Evolutionary conservation across 768 basidiomycete genomes (phyloP).

Genomic region (Tephrocybe sp.): DNA sequence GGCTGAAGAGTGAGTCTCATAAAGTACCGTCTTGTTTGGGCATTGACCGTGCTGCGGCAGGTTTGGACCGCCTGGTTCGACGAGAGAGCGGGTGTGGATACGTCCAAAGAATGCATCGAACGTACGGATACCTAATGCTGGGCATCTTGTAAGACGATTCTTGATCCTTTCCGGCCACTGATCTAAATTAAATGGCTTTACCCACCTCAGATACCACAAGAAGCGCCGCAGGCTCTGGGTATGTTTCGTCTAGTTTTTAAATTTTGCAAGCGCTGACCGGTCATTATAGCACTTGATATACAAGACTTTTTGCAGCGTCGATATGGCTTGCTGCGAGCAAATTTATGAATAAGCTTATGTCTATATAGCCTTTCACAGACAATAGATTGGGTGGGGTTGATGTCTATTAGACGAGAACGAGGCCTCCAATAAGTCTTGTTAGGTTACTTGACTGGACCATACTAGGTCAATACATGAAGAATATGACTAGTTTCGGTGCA

Average conservation of each 20-base stretch:
- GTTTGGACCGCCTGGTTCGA: constrained; percentile 33
- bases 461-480: too few species aligned
- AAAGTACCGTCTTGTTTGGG: not conserved
- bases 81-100: constrained; percentile 41
- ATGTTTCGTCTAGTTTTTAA: not conserved
- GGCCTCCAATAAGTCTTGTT: too few species aligned
- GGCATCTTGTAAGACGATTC: constrained; percentile 40
- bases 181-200: not conserved
- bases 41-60: constrained; percentile 12
- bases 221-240: constrained; percentile 36
- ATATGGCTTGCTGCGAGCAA: constrained; percentile 8
- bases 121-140: constrained; percentile 35
- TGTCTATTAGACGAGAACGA: too few species aligned
- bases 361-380: too few species aligned
- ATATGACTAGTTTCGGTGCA: too few species aligned
- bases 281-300: constrained; percentile 13
- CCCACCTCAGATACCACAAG: constrained; percentile 38
- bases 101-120: constrained; percentile 43
- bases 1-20: constrained; percentile 33
- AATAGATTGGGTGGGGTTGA: too few species aligned
- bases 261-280: not conserved
- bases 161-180: not conserved
- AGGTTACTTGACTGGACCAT: too few species aligned
- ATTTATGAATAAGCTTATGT: constrained; percentile 3
- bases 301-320: constrained; percentile 8